Conservation (phyloP, 805 yeast genomes). For the Wickerhamiella kazuoi region DNA sequence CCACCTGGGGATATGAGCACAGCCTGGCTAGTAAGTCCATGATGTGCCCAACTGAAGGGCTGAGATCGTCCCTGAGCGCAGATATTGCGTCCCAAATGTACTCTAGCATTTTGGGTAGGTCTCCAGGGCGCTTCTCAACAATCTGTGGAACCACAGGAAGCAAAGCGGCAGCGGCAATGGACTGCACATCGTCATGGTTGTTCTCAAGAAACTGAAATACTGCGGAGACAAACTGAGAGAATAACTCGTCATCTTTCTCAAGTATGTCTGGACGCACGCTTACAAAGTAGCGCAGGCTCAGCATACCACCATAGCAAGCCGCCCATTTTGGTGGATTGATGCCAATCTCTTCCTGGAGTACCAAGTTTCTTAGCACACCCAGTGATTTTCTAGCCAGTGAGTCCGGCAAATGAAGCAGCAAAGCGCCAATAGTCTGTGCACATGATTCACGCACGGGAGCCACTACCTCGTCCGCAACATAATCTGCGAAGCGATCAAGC, state of each 20-base stretch:
- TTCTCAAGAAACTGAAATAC: slow-evolving; percentile 68
- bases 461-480: slow-evolving; percentile 90
- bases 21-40: slow-evolving; percentile 84
- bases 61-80: slow-evolving; percentile 73
- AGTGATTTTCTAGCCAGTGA: slow-evolving; percentile 45
- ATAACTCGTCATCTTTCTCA: slow-evolving; percentile 33
- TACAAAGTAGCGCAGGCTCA: slow-evolving; percentile 82
- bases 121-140: slow-evolving; percentile 39
- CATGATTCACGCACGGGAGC: slow-evolving; percentile 97
- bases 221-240: slow-evolving; percentile 61
- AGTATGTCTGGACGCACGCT: slow-evolving; percentile 74
- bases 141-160: slow-evolving; percentile 82
- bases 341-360: slow-evolving; percentile 38
- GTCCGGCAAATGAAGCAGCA: slow-evolving; percentile 54
- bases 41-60: slow-evolving; percentile 88
- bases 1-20: slow-evolving; percentile 64
- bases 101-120: slow-evolving; percentile 30
- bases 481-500: slow-evolving; percentile 89
- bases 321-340: slow-evolving; percentile 63
- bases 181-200: slow-evolving; percentile 81
- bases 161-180: slow-evolving; percentile 86
- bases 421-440: slow-evolving; percentile 85
- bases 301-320: slow-evolving; percentile 94
- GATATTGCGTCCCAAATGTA: slow-evolving; percentile 87
- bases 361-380: slow-evolving; percentile 44